Conservation (phyloP, 805 yeast species). For the Candida glaebosa region DNA sequence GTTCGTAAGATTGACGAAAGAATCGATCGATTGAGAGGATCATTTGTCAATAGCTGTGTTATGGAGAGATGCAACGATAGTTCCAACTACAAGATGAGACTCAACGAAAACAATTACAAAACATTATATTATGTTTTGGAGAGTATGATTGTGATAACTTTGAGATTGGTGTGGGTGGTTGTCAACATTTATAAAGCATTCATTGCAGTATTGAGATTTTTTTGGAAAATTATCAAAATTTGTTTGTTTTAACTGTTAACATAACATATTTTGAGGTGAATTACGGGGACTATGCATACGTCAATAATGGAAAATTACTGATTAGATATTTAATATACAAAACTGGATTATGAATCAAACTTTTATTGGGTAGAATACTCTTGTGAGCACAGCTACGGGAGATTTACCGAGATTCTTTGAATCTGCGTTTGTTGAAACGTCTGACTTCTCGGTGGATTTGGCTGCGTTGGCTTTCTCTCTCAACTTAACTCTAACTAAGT, state of each 20-base stretch:
- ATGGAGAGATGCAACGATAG: conserved; percentile 9
- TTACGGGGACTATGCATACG: too few species aligned
- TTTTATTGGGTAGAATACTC: conserved; percentile 3
- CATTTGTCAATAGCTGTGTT: conserved; percentile 26
- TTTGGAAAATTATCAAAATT: conserved; percentile 19
- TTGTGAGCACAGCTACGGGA: conserved; percentile 5
- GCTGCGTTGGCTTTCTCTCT: conserved; percentile 16
- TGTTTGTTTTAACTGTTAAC: conserved; percentile 5
- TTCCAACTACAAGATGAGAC: conserved; percentile 10
- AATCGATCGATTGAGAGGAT: conserved; percentile 38
- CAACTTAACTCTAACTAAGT: conserved; percentile 43
- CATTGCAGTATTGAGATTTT: conserved; percentile 17
- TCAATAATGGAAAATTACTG: too few species aligned
- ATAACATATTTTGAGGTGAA: not conserved
- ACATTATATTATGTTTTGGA: conserved; percentile 46
- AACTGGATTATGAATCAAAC: not conserved
- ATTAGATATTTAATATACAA: too few species aligned
- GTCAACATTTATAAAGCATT: conserved; percentile 45
- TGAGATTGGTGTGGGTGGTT: conserved; percentile 56
- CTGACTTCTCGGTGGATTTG: conserved; percentile 29
- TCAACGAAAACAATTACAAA: conserved; percentile 32
- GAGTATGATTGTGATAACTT: conserved; percentile 46
- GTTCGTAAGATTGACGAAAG: conserved; percentile 52
- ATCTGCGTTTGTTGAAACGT: conserved; percentile 12
- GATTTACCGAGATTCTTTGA: conserved; percentile 10